Evolutionary conservation across 2,329 filamentous ascomycete species (phyloP).

Genomic region (Peltaster fructicola): DNA sequence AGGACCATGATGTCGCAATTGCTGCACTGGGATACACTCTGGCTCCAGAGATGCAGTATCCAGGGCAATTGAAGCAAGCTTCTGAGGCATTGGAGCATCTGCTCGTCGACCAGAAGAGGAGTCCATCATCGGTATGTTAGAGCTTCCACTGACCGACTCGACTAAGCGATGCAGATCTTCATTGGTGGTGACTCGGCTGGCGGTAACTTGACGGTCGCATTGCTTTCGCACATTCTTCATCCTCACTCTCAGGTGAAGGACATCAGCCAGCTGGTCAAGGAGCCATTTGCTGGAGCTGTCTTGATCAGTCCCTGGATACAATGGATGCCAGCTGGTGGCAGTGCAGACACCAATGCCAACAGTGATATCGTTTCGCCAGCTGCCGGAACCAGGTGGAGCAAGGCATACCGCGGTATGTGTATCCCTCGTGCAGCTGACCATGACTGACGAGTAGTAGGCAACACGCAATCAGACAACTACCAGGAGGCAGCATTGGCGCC

Average conservation of each 20-base stretch:
- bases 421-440: background rate
- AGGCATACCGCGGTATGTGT: constrained; percentile 27
- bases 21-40: constrained; percentile 42
- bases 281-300: constrained; percentile 31
- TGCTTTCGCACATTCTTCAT: constrained; percentile 36
- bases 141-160: too few relatives aligned
- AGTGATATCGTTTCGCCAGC: constrained; percentile 33
- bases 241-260: constrained; percentile 33
- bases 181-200: constrained; percentile 37
- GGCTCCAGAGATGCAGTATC: constrained; percentile 30
- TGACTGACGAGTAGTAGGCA: constrained; percentile 3
- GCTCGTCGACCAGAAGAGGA: constrained; percentile 19
- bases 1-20: constrained; percentile 24
- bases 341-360: constrained; percentile 27
- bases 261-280: constrained; percentile 20
- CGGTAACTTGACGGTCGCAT: constrained; percentile 28
- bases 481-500: constrained; percentile 34
- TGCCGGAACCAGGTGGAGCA: constrained; percentile 28
- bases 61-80: constrained; percentile 31
- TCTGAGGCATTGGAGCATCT: constrained; percentile 26
- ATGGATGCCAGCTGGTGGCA: constrained; percentile 29
- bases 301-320: constrained; percentile 42
- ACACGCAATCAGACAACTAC: constrained; percentile 28
- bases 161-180: constrained; percentile 27
- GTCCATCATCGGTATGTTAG: constrained; percentile 16